A percentile compares a stretch with the other conserved stretches of the same genome.
Conservation (phyloP, 169 alveolate species). For the Plasmodium blacklocki region DNA sequence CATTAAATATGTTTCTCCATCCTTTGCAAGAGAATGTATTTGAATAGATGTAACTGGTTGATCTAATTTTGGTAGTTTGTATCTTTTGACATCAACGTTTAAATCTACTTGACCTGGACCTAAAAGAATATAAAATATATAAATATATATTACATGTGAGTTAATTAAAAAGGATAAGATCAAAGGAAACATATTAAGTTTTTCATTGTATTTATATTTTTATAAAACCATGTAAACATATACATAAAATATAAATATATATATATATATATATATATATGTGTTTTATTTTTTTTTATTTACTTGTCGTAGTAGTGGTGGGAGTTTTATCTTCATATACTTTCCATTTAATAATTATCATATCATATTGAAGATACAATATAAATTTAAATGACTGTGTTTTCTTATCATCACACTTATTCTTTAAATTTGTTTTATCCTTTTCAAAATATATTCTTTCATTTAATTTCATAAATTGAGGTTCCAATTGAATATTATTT, state of each 20-base stretch:
- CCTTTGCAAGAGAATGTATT: constrained; percentile 17
- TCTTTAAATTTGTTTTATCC: background rate
- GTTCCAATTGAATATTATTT: constrained; percentile 1
- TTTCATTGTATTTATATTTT: too few species aligned
- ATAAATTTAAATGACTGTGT: background rate
- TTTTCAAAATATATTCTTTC: too few species aligned
- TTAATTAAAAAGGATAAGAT: background rate
- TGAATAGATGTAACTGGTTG: constrained; percentile 49
- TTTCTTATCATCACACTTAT: constrained; percentile 5
- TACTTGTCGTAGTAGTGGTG: background rate
- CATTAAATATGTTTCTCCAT: background rate
- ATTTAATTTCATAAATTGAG: background rate
- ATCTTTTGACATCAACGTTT: constrained; percentile 27
- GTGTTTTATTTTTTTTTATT: background rate
- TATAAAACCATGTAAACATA: too few species aligned
- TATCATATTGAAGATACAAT: background rate
- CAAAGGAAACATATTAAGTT: too few species aligned
- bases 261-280: too few species aligned
- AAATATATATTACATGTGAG: background rate
- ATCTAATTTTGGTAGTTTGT: constrained; percentile 25
- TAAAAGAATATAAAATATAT: background rate
- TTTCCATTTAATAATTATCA: constrained; percentile 12
- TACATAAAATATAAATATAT: too few species aligned
- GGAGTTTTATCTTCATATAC: background rate
- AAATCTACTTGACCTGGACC: background rate